Evolutionary conservation across 495 filamentous ascomycete species (phyloP).

Genomic region (Aspergillus mulundensis): DNA sequence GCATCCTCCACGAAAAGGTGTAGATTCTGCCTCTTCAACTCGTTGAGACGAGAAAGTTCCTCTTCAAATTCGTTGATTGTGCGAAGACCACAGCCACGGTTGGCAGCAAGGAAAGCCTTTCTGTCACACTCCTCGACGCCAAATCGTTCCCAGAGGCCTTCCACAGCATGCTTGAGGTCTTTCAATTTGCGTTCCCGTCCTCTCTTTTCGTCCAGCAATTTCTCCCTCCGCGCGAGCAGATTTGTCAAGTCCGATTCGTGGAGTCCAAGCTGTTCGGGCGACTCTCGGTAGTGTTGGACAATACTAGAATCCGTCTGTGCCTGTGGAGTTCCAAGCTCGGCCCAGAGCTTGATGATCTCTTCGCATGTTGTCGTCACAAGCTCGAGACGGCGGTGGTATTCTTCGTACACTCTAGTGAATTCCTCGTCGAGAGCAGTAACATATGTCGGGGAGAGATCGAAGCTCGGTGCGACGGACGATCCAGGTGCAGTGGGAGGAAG

Average conservation of each 20-base stretch:
- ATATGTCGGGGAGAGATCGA: constrained; percentile 87
- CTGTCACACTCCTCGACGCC: constrained; percentile 75
- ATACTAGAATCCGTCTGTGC: constrained; percentile 85
- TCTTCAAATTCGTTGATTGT: constrained; percentile 94
- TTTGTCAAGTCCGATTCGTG: constrained; percentile 77
- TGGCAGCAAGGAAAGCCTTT: constrained; percentile 70
- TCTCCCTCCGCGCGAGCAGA: constrained; percentile 70
- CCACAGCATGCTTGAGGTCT: constrained; percentile 69
- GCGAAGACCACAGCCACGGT: constrained; percentile 75
- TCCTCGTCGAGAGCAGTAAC: constrained; percentile 82
- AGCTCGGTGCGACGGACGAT: constrained; percentile 69
- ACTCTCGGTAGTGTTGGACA: constrained; percentile 80
- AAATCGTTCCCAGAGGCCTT: constrained; percentile 84
- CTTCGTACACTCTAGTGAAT: constrained; percentile 90
- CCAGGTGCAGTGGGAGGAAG: constrained; percentile 77
- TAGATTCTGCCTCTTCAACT: constrained; percentile 90
- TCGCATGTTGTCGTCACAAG: constrained; percentile 71
- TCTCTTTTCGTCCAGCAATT: constrained; percentile 89
- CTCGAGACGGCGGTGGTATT: constrained; percentile 76
- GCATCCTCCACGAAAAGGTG: constrained; percentile 95
- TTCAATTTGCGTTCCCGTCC: constrained; percentile 75
- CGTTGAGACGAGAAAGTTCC: constrained; percentile 78
- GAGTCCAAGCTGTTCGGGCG: constrained; percentile 88
- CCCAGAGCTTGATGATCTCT: constrained; percentile 91
- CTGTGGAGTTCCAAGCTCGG: constrained; percentile 87